Evolutionary conservation across 140 eudicot species (phyloP).

Genomic region (Cichorium intybus): DNA sequence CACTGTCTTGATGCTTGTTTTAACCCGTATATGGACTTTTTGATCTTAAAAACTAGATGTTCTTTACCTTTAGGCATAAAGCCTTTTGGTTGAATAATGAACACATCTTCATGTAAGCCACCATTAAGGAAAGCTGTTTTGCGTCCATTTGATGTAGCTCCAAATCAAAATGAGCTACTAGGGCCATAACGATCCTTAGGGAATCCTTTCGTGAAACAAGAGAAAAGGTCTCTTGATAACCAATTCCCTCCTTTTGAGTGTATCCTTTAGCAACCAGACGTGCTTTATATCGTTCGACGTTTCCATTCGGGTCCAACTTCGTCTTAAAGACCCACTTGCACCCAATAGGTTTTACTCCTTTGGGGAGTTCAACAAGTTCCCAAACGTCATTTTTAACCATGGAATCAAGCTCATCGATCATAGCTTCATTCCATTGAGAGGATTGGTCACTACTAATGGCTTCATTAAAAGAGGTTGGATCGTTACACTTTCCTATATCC

Average conservation of each 20-base stretch:
- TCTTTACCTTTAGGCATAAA: too few species aligned
- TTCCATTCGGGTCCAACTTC: background rate
- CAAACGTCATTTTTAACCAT: too few species aligned
- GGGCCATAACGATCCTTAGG: background rate
- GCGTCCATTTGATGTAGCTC: background rate
- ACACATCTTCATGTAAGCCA: constrained; percentile 2
- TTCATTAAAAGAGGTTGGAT: too few species aligned
- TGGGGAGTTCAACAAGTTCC: background rate
- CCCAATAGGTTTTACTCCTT: background rate
- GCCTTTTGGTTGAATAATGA: too few species aligned
- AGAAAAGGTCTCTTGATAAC: background rate
- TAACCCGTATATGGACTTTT: too few species aligned
- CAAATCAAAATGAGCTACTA: background rate
- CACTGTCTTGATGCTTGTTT: background rate
- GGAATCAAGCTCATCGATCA: too few species aligned
- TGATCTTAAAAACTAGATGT: too few species aligned
- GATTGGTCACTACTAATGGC: too few species aligned
- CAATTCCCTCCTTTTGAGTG: background rate
- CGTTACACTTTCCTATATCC: too few species aligned
- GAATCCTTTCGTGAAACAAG: background rate
- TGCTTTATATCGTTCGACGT: background rate
- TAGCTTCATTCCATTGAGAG: too few species aligned
- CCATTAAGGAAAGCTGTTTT: background rate
- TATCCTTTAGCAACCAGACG: too few species aligned
- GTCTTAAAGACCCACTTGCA: background rate